phyloP scores from a whole-genome alignment of 345 rosid species.

The Camelina sativa region DNA sequence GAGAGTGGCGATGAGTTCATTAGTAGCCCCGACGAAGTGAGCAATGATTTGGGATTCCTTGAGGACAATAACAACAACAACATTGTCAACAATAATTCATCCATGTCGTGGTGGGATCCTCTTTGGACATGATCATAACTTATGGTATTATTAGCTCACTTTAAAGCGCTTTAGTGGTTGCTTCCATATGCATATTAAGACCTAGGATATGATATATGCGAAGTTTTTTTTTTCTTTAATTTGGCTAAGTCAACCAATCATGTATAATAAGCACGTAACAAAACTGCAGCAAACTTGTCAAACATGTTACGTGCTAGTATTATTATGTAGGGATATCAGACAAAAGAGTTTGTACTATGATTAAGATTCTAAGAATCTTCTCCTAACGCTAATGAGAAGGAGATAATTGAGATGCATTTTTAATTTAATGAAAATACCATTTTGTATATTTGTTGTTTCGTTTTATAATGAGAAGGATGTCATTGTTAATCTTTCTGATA shows the following conservation, averaged over 20 bases:
- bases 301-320: conserved; percentile 35
- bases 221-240: neutral
- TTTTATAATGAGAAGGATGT: neutral
- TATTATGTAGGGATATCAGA: conserved; percentile 32
- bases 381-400: conserved; percentile 38
- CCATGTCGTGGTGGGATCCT: conserved; percentile 58
- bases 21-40: conserved; percentile 49
- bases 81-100: conserved; percentile 31
- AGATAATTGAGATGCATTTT: conserved; percentile 34
- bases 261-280: conserved; percentile 38
- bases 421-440: neutral
- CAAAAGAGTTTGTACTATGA: conserved; percentile 36
- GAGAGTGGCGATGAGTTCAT: conserved; percentile 48
- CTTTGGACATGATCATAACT: conserved; percentile 63
- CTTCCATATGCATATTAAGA: conserved; percentile 43
- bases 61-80: conserved; percentile 41
- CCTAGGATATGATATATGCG: conserved; percentile 42
- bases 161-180: conserved; percentile 48
- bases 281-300: conserved; percentile 29
- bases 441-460: conserved; percentile 11
- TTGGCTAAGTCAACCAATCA: conserved; percentile 39
- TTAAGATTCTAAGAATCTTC: conserved; percentile 47
- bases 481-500: conserved; percentile 22
- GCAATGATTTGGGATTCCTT: conserved; percentile 49
- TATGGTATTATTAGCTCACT: conserved; percentile 42